Evolutionary conservation across 2,329 filamentous ascomycete species (phyloP).

Genomic region (Phialophora expanda): DNA sequence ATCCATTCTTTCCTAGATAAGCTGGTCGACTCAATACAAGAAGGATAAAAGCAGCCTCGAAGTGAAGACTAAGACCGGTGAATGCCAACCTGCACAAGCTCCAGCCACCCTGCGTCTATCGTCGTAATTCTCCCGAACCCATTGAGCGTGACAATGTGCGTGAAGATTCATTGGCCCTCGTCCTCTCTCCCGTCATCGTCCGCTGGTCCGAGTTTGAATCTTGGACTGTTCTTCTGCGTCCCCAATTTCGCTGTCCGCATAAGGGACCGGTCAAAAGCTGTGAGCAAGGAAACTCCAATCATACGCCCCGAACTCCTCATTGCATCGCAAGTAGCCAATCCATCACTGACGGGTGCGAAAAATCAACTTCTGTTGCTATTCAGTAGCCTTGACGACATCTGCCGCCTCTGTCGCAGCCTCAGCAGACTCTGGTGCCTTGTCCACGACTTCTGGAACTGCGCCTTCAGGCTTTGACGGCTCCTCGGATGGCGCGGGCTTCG

Average conservation of each 20-base stretch:
- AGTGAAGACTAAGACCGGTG: background rate
- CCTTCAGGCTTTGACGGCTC: slow-evolving; percentile 24
- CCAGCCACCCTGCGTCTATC: slow-evolving; percentile 1
- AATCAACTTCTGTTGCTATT: slow-evolving; percentile 20
- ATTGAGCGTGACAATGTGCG: slow-evolving; percentile 15
- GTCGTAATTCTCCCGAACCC: background rate
- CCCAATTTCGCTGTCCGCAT: background rate
- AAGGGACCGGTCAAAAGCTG: slow-evolving; percentile 1
- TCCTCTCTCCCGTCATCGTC: background rate
- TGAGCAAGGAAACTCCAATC: slow-evolving; percentile 1
- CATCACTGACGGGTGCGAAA: background rate
- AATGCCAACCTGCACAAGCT: background rate
- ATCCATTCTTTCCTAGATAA: slow-evolving; percentile 17
- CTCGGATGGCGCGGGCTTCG: slow-evolving; percentile 22
- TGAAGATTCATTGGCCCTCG: background rate
- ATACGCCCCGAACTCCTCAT: slow-evolving; percentile 13
- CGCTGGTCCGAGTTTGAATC: background rate
- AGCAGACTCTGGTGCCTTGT: slow-evolving; percentile 37
- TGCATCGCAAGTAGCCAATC: slow-evolving; percentile 9
- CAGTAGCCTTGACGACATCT: slow-evolving; percentile 37
- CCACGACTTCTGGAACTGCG: slow-evolving; percentile 30
- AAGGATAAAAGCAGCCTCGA: slow-evolving; percentile 6
- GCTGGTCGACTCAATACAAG: slow-evolving; percentile 15
- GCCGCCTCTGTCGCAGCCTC: slow-evolving; percentile 35
- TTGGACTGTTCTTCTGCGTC: background rate